Conservation (phyloP, 83 land plant genomes). For the Larix sibirica region DNA sequence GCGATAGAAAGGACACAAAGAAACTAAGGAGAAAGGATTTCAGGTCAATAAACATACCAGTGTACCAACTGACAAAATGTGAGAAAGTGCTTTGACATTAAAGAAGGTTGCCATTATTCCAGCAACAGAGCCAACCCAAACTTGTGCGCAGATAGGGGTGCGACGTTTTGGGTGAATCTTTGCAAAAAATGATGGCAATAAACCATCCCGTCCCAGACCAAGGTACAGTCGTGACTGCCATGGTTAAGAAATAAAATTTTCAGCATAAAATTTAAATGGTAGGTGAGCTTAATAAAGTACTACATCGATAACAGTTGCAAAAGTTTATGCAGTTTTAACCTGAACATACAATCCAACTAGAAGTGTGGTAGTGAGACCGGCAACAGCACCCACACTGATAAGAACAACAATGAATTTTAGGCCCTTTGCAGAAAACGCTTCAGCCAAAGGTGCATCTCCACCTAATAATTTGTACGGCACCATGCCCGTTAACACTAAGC, state of each 20-base stretch:
- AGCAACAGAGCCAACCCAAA: constrained; percentile 95
- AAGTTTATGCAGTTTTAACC: constrained; percentile 38
- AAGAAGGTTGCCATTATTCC: constrained; percentile 73
- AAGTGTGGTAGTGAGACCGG: constrained; percentile 94
- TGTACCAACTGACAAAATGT: constrained; percentile 93
- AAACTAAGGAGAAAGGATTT: not conserved
- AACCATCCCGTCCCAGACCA: constrained; percentile 97
- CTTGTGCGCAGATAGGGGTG: constrained; percentile 85
- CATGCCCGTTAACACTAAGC: constrained; percentile 97
- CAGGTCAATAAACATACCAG: constrained; percentile 53
- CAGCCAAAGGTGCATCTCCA: constrained; percentile 91
- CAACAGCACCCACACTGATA: constrained; percentile 91
- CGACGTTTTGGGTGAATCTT: constrained; percentile 64
- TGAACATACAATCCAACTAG: constrained; percentile 97
- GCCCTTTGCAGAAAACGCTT: constrained; percentile 76
- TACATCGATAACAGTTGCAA: constrained; percentile 3
- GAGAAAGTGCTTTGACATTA: constrained; percentile 84
- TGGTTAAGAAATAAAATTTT: not conserved
- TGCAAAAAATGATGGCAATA: constrained; percentile 86
- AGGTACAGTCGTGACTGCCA: constrained; percentile 91
- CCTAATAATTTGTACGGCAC: constrained; percentile 81
- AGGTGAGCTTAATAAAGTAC: constrained; percentile 16
- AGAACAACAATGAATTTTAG: constrained; percentile 65
- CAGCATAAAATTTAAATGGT: not conserved
- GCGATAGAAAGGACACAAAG: not conserved